A percentile compares a stretch with the other conserved stretches of the same genome.
phyloP scores from a whole-genome alignment of 2,329 filamentous ascomycete genomes.

The Ascochyta koolunga region DNA sequence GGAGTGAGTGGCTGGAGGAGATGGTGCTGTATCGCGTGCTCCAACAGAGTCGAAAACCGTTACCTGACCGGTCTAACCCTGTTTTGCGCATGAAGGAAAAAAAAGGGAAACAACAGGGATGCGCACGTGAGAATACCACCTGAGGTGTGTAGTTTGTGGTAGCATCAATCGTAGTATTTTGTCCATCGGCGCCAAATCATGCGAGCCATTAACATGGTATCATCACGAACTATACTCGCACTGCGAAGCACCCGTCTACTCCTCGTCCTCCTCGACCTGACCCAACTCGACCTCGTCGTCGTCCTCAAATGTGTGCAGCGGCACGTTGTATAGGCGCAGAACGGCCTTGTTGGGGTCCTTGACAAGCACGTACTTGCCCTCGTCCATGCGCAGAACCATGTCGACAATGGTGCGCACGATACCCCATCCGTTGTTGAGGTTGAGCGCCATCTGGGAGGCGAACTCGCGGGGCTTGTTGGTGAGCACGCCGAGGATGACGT shows the following conservation, averaged over 20 bases:
- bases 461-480: conserved; percentile 99
- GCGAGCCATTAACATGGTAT: conserved; percentile 29
- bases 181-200: conserved; percentile 26
- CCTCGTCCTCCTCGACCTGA: conserved; percentile 62
- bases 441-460: conserved; percentile 96
- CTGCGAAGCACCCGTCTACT: conserved; percentile 46
- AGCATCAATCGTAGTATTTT: conserved; percentile 20
- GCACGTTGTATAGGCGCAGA: conserved; percentile 90
- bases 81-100: too few relatives aligned
- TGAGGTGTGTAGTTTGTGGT: not conserved
- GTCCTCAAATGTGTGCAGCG: conserved; percentile 86
- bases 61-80: too few relatives aligned
- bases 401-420: conserved; percentile 98
- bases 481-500: conserved; percentile 92
- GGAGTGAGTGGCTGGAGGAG: not conserved
- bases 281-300: conserved; percentile 75
- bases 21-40: not conserved
- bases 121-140: not conserved
- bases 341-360: conserved; percentile 98
- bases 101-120: too few relatives aligned
- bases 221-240: conserved; percentile 21
- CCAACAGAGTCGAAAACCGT: too few relatives aligned
- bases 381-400: conserved; percentile 80
- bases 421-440: conserved; percentile 96
- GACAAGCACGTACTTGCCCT: conserved; percentile 79